These are phyloP conservation scores for Cyberlindnera saturnus DNA, from an alignment of 805 yeast genomes.

Conservation along the genomic window DNA sequence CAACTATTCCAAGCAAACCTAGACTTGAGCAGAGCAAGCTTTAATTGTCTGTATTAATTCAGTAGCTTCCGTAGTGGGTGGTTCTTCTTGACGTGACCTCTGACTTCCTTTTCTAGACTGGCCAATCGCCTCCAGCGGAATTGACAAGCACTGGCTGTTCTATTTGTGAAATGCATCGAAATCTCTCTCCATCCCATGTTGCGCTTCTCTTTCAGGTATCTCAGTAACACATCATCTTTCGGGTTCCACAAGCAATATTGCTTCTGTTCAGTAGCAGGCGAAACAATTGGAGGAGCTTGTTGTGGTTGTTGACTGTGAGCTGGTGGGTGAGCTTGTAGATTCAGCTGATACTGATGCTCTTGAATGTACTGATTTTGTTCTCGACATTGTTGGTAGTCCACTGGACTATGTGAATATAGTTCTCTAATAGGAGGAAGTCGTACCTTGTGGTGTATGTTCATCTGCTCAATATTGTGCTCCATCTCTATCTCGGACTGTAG, in stretches of 20 bases:
- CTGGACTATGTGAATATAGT: too few relatives aligned
- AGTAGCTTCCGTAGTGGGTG: neutral
- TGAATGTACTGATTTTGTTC: neutral
- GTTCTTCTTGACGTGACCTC: neutral
- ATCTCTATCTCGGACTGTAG: too few relatives aligned
- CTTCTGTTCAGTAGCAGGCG: neutral
- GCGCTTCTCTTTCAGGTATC: constrained; percentile 58
- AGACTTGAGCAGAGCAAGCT: neutral
- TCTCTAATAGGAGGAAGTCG: too few relatives aligned
- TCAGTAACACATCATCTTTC: constrained; percentile 50
- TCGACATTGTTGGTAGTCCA: neutral
- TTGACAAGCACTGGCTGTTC: constrained; percentile 73
- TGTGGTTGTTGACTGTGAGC: neutral
- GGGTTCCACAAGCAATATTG: constrained; percentile 41
- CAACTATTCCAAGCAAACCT: neutral
- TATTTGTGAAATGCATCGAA: constrained; percentile 53
- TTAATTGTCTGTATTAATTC: neutral
- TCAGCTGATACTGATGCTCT: neutral
- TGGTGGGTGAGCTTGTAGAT: neutral
- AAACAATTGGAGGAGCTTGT: neutral
- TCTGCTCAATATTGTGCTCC: too few relatives aligned
- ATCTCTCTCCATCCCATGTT: constrained; percentile 74
- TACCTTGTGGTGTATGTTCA: too few relatives aligned
- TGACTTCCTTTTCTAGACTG: constrained; percentile 3
- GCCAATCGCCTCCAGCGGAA: constrained; percentile 59